A percentile compares a stretch with the other conserved stretches of the same genome.
phyloP scores from a whole-genome alignment of 441 rosid species.

The Syzygium syzygioides region DNA sequence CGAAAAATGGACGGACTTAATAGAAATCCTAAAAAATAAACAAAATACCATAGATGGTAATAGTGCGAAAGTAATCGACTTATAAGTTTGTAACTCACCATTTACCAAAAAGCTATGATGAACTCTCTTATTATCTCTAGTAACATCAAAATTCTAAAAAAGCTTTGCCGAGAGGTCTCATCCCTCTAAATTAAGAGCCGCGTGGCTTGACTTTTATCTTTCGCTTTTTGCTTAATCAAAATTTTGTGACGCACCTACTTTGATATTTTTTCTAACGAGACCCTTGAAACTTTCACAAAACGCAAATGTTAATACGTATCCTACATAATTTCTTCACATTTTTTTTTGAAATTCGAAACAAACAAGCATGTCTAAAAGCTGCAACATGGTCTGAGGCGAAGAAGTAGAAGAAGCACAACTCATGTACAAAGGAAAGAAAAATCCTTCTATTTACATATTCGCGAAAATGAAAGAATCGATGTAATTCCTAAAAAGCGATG shows the following conservation, averaged over 20 bases:
- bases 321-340: not conserved
- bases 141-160: not conserved
- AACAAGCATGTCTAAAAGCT: not conserved
- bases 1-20: not conserved
- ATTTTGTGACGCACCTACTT: not conserved
- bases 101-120: not conserved
- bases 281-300: not conserved
- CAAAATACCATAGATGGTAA: not conserved
- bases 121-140: not conserved
- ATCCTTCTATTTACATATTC: not conserved
- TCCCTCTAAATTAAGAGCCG: not conserved
- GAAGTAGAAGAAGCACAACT: not conserved
- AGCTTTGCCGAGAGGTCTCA: not conserved
- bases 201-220: not conserved
- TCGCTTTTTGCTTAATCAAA: not conserved
- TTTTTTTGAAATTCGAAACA: not conserved
- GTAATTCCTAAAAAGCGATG: not conserved
- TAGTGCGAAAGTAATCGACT: not conserved
- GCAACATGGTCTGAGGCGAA: not conserved
- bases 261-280: not conserved
- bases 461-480: not conserved
- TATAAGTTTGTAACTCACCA: not conserved
- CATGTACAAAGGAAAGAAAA: not conserved
- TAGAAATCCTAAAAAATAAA: not conserved
- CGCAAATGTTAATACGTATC: not conserved